Percentiles rank a stretch among this genome's conserved stretches.
phyloP scores from a whole-genome alignment of 1,139 yeast species.

The Pichia sp. region DNA sequence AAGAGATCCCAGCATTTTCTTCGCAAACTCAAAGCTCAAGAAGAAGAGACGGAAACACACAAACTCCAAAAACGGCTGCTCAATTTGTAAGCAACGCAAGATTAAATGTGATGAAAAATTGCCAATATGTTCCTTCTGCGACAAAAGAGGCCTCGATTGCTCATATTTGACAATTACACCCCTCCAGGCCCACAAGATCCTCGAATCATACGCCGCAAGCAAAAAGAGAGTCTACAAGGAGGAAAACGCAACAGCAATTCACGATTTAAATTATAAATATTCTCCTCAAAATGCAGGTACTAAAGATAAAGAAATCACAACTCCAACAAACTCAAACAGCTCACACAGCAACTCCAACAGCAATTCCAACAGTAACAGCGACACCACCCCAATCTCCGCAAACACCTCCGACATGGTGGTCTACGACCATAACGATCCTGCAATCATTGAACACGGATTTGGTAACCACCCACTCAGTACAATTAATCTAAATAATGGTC shows the following conservation, averaged over 20 bases:
- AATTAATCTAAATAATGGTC: background rate
- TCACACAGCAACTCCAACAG: too few relatives aligned
- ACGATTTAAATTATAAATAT: background rate
- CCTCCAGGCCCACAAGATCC: background rate
- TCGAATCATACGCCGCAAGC: background rate
- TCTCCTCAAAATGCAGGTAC: too few relatives aligned
- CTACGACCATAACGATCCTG: too few relatives aligned
- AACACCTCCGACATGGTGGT: too few relatives aligned
- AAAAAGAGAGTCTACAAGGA: background rate
- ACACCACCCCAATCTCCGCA: too few relatives aligned
- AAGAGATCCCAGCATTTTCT: too few relatives aligned
- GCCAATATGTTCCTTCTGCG: conserved; percentile 43
- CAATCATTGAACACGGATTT: too few relatives aligned
- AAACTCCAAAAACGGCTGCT: conserved; percentile 44
- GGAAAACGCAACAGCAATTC: background rate
- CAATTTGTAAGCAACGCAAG: conserved; percentile 43
- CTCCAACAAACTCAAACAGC: too few relatives aligned
- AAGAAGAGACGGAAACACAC: background rate
- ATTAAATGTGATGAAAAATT: conserved; percentile 45
- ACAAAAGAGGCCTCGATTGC: conserved; percentile 36
- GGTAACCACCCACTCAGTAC: too few relatives aligned
- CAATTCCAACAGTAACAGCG: too few relatives aligned
- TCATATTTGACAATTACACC: conserved; percentile 36
- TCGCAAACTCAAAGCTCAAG: too few relatives aligned
- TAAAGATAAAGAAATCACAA: too few relatives aligned